Evolutionary conservation across 169 alveolate species (phyloP), one percentile per base, ranked within the genome.

Genomic region (Eimeria sp.): DNA sequence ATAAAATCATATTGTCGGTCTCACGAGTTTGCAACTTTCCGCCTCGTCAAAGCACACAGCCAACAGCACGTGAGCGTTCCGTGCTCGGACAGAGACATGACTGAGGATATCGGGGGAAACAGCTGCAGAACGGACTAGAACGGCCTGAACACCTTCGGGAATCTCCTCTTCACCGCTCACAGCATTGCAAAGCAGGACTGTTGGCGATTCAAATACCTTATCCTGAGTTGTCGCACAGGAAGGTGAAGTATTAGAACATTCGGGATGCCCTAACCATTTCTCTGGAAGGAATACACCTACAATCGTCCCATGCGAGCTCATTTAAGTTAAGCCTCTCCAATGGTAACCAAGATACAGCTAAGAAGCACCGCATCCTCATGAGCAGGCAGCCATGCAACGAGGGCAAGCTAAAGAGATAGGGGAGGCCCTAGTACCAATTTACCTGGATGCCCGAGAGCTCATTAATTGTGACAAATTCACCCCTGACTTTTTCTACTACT

Each of bases 101-200:
- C 99, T 98, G 91, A 98, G 98, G 51, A 98, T 98, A 96, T 98
- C 99, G 5, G 99, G 99, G 51, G 98, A 97, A 93, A 97, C 98
- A 72, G 98, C 98, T 58, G 98, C 97, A 58, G 98, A 96, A n/a
- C 98, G 97, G 7, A 98, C 98, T 25, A 98, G 96, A 57, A 98
- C 97, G 30, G 98, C 98, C 57, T 94, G 95, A 25, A 98, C 99
- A 70, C 98, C 98, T 61, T 96, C 97, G 18, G 99, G 99, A 16
- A 98, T 98, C 95, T 98, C 99, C 95, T 98, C 99, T 67, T 98
- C 99, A 5, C 99, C 99, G 63, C 98, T 94, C 27, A 98, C 98
- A 54, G 97, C 98, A 61, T 97, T 98, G 49, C 98, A 95, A n/a
- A 98, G 97, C 57, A 98, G 96, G 57, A 98, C 96, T 54, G 99